Conservation (phyloP, 441 rosid genomes). For the Erysimum pusillum region DNA sequence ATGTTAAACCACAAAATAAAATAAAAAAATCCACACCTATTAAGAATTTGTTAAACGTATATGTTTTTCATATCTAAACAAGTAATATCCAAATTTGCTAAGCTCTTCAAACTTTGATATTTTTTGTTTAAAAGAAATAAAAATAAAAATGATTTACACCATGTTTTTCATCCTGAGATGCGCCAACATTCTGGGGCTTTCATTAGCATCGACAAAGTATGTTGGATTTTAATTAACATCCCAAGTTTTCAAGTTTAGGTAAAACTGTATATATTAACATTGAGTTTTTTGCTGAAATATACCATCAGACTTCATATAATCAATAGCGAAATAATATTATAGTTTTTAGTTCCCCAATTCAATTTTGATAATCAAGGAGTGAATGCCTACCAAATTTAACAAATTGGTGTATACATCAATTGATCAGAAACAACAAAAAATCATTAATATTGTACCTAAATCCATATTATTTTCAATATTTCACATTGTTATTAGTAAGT, state of each 20-base stretch:
- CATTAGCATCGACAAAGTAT: too few species aligned
- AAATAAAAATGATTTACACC: background rate
- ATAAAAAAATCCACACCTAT: too few species aligned
- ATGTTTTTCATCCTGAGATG: background rate
- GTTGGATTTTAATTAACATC: too few species aligned
- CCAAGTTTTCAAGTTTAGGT: too few species aligned
- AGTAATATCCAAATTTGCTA: background rate
- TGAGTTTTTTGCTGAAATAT: too few species aligned
- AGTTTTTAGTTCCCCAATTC: background rate
- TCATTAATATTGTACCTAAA: constrained; percentile 13
- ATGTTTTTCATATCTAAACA: too few species aligned
- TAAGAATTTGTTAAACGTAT: too few species aligned
- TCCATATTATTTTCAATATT: background rate
- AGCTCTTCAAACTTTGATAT: background rate
- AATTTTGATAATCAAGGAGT: background rate
- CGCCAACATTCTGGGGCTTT: too few species aligned
- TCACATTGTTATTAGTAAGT: constrained; percentile 9
- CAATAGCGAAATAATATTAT: background rate
- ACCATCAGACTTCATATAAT: background rate
- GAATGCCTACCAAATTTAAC: constrained; percentile 10
- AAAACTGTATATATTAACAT: too few species aligned
- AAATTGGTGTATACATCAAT: background rate
- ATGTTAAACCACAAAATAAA: too few species aligned
- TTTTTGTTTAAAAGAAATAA: too few species aligned
- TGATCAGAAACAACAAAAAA: constrained; percentile 5